Percentiles rank a stretch among this genome's conserved stretches.
Conservation (phyloP, 768 basidiomycete genomes). For the Podaxis mareebaensis region DNA sequence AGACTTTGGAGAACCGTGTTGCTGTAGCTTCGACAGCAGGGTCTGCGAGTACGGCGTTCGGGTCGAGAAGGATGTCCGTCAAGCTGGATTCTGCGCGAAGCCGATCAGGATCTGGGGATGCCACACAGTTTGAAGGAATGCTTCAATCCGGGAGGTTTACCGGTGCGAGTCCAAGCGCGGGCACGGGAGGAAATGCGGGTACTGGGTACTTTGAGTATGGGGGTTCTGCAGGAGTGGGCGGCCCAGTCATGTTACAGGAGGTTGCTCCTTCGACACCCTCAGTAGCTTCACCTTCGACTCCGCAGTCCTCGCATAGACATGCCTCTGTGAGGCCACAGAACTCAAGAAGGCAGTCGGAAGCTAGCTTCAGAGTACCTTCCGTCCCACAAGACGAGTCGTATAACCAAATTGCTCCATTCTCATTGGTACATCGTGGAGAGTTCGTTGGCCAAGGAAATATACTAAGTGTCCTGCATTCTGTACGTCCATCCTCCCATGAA, state of each 20-base stretch:
- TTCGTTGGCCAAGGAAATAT: conserved; percentile 49
- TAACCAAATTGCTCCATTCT: conserved; percentile 37
- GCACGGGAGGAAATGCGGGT: not conserved
- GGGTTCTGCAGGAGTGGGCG: not conserved
- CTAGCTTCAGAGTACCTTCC: not conserved
- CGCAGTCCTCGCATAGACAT: not conserved
- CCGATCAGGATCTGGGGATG: no score
- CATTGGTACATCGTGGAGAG: conserved; percentile 49
- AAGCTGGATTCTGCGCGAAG: no score
- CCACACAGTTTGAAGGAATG: not conserved
- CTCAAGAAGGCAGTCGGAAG: not conserved
- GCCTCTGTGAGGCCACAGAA: not conserved
- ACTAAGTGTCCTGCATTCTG: conserved; percentile 47
- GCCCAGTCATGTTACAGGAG: not conserved
- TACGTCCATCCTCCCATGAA: conserved; percentile 22
- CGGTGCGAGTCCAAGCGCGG: not conserved
- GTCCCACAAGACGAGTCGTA: conserved; percentile 6
- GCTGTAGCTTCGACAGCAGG: not conserved
- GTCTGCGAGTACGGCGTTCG: no score
- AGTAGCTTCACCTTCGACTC: not conserved
- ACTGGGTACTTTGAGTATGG: not conserved
- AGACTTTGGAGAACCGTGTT: conserved; percentile 9
- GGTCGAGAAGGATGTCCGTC: no score
- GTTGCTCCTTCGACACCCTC: not conserved
- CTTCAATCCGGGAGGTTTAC: not conserved